Percentiles rank a stretch among this genome's conserved stretches.
phyloP scores from a whole-genome alignment of 306 rosid genomes.

The Arachis hypogaea region DNA sequence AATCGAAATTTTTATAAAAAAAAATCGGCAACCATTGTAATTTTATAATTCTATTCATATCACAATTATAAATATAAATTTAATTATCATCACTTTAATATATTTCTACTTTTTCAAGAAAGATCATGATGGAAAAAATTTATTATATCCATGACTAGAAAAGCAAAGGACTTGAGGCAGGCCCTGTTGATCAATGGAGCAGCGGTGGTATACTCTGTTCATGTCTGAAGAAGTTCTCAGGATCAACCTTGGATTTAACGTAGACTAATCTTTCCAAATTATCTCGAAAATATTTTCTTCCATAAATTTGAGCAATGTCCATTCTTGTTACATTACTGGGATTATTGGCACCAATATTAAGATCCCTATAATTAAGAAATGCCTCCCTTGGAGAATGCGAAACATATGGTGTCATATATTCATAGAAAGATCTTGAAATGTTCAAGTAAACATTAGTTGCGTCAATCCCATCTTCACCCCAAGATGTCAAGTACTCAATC shows the following conservation, averaged over 20 bases:
- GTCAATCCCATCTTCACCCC: conserved; percentile 42
- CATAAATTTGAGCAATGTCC: conserved; percentile 9
- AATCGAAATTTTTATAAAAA: too few relatives aligned
- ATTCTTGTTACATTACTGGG: conserved; percentile 31
- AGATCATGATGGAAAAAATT: too few relatives aligned
- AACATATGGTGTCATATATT: conserved; percentile 42
- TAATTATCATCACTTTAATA: too few relatives aligned
- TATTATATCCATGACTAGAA: background rate
- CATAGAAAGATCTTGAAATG: conserved; percentile 36
- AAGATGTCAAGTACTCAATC: conserved; percentile 47
- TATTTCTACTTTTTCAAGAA: too few relatives aligned
- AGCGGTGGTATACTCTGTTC: conserved; percentile 50
- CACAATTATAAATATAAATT: too few relatives aligned
- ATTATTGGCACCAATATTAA: conserved; percentile 39
- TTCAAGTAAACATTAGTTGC: conserved; percentile 12
- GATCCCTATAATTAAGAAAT: conserved; percentile 48
- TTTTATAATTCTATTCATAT: too few relatives aligned
- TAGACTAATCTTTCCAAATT: conserved; percentile 39
- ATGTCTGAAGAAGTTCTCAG: conserved; percentile 37
- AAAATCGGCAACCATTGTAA: too few relatives aligned
- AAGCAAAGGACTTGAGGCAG: too few relatives aligned
- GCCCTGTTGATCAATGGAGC: background rate
- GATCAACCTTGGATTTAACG: conserved; percentile 43
- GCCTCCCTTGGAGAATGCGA: conserved; percentile 43
- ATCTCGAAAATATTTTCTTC: conserved; percentile 34